Percentiles rank a stretch among this genome's conserved stretches.
Evolutionary conservation across 768 basidiomycete species (phyloP).

Genomic region (Agrocybe pediades): DNA sequence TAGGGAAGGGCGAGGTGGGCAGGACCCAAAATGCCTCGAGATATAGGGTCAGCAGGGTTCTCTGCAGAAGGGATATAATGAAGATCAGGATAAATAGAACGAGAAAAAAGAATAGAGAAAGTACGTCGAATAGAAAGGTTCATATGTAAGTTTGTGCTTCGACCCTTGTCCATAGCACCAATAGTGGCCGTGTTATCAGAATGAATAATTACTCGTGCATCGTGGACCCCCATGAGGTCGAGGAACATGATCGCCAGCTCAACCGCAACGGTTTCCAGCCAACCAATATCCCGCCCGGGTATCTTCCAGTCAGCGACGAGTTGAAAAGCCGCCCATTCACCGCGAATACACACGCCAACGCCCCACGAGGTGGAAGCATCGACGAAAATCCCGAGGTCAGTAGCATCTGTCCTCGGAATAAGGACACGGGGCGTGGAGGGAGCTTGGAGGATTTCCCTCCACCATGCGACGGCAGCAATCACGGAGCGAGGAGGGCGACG

Average conservation of each 20-base stretch:
- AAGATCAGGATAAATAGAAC: conserved; percentile 1
- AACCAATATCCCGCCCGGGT: conserved; percentile 23
- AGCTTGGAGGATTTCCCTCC: not conserved
- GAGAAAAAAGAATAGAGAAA: not conserved
- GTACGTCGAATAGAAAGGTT: conserved; percentile 14
- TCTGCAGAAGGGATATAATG: conserved; percentile 7
- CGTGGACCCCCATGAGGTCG: conserved; percentile 8
- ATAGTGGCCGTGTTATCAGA: conserved; percentile 39
- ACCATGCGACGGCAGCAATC: not conserved
- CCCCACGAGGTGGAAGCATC: conserved; percentile 18
- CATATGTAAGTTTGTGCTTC: conserved; percentile 14
- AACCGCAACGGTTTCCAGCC: conserved; percentile 26
- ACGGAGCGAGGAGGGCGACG: not conserved
- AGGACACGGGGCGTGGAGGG: not conserved
- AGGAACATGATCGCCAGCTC: conserved; percentile 22
- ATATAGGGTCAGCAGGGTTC: conserved; percentile 14
- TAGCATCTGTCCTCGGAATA: not conserved
- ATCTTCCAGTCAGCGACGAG: conserved; percentile 14
- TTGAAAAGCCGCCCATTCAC: conserved; percentile 6
- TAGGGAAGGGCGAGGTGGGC: not conserved
- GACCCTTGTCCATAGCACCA: conserved; percentile 23
- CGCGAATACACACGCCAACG: conserved; percentile 8
- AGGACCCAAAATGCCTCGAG: conserved; percentile 5
- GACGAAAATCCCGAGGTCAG: conserved; percentile 5
- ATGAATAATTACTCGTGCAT: conserved; percentile 24